Base-by-base conservation (phyloP, 2,329 filamentous ascomycete species). In the Hirsutella minnesotensis region DNA sequence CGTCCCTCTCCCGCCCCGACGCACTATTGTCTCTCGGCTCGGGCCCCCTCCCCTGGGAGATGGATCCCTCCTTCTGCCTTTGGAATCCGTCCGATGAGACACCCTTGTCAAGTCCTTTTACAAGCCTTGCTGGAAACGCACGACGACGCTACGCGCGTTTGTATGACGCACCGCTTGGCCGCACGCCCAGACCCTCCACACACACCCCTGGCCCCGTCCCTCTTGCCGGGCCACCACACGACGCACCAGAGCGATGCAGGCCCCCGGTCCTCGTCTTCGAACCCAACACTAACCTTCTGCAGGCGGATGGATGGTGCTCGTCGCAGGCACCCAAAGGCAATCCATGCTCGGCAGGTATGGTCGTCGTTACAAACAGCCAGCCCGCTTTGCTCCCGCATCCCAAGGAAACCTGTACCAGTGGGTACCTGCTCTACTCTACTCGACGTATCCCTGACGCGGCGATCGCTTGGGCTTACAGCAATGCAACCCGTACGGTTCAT, bases 1-100 rank as follows among this genome's bases (percentile, higher is more conserved):
- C 15, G 16, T 19, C 16, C 37, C 22, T n/a, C 30, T 29, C 34
- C 40, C 39, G 31, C 20, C 20, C 29, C 39, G 30, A 30, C 40
- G 45, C 46, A 47, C 48, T 52, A 52, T 52, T 51, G 50, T 49
- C 46, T 50, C 47, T 46, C 49, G 50, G 47, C 45, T 47, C 42
- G 46, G 44, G 49, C 45, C 44, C 5, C 48, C 30, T 43, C 46
- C 44, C 34, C 37, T 44, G 46, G 36, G 42, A 51, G 44, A 49
- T 47, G 9, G 24, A 12, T 27, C 44, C 12, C 35, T 40, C 42
- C 47, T 40, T 43, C 34, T 44, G 38, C 43, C 43, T 43, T 50
- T 50, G 53, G 52, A 54, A 56, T 56, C 56, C 54, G 52, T 57
- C 58, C 54, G 53, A 55, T 57, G 55, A 60, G 51, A 56, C 56